These are phyloP conservation scores for Aquanectria penicillioides DNA, from an alignment of 2,329 filamentous ascomycete genomes.

Conservation along the genomic window DNA sequence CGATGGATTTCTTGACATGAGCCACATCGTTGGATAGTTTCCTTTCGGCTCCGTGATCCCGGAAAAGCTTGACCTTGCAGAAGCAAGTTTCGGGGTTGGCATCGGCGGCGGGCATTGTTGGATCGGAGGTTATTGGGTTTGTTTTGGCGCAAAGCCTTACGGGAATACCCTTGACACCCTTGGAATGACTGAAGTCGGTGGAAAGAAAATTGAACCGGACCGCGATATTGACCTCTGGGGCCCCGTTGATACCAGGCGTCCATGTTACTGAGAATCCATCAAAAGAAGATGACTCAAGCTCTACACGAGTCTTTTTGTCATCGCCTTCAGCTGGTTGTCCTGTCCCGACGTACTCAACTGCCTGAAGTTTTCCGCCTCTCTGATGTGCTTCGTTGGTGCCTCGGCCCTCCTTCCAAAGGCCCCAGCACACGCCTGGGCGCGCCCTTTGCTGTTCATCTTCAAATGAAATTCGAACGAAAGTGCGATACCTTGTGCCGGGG, in stretches of 20 bases:
- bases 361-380: conserved; percentile 89
- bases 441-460: conserved; percentile 94
- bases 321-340: conserved; percentile 68
- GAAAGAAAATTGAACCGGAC: conserved; percentile 98
- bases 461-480: conserved; percentile 94
- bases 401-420: conserved; percentile 92
- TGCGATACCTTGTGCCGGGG: conserved; percentile 80
- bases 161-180: conserved; percentile 97
- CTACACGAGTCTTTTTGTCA: conserved; percentile 73
- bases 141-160: conserved; percentile 95
- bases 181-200: conserved; percentile 98
- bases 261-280: conserved; percentile 94
- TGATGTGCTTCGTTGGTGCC: conserved; percentile 97
- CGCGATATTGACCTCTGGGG: conserved; percentile 83
- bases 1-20: conserved; percentile 95
- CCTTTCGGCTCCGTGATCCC: conserved; percentile 93
- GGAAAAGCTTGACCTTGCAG: conserved; percentile 97
- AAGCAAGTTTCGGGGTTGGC: conserved; percentile 79
- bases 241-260: conserved; percentile 76
- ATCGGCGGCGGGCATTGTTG: conserved; percentile 57
- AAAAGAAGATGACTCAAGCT: conserved; percentile 82
- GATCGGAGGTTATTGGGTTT: conserved; percentile 67
- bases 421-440: conserved; percentile 86
- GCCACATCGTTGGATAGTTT: conserved; percentile 95
- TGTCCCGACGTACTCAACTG: conserved; percentile 89